Evolutionary conservation across 768 basidiomycete genomes (phyloP), one percentile per base, ranked within the genome.

Genomic region (Psilocybe azurescens): DNA sequence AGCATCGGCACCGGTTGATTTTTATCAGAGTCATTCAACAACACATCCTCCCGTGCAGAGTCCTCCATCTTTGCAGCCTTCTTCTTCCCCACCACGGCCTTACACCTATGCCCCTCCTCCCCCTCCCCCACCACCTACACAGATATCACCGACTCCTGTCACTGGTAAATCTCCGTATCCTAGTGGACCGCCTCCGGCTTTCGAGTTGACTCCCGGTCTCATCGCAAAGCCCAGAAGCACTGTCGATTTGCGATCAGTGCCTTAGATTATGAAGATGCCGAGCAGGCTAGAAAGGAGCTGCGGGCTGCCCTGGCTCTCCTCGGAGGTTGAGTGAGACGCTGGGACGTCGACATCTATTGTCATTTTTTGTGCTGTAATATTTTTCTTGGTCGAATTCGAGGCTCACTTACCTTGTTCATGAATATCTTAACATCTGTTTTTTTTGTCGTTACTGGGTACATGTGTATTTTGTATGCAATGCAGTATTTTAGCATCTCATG

Each of bases 251-350:
- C 97, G 6, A 93, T 98, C 60, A 94, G 93, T 32, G 88, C 97
- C n/a, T 79, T 99, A 58, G 95, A 98, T 71, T 98, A 96, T 72
- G 97, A 99, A 72, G 97, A 99, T 74, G 81, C 82, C 9, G 90
- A 91, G 65, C 91, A 93, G 68, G 97, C 97, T 16, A 83, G 85
- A 70, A 89, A 84, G 72, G 95, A 99, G 75, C 75, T 99, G 66
- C 81, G 85, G 65, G 80, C 84, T 38, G 97, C 97, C 13, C 75
- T 99, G 64, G 81, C 79, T 33, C 74, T 86, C 36, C 78, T 94
- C 20, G 90, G 87, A 24, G 88, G 79, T 3, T 85, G 70, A 75
- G 58, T 7, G 24, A 24, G 24, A 24, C 24, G 11, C 11, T 36
- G 33, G 11, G 33, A 36, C 11, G 2, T 36, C 11, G 33, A 7